A percentile compares a stretch with the other conserved stretches of the same genome.
Evolutionary conservation across 1,139 yeast species (phyloP).

Genomic region (Arxiozyma bovina): DNA sequence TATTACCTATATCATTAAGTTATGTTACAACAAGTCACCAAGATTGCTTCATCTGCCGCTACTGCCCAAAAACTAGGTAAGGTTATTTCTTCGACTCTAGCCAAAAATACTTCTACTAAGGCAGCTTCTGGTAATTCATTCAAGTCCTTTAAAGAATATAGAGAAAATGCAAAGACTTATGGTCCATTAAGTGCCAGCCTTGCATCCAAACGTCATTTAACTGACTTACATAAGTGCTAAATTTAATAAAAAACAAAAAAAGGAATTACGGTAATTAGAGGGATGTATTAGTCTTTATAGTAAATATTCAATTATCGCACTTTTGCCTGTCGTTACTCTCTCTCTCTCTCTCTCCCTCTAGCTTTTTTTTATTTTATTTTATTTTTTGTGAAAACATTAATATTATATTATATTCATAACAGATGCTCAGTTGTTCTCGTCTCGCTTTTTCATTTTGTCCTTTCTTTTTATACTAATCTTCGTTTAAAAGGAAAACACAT

Average conservation of each 20-base stretch:
- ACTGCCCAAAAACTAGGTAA: neutral
- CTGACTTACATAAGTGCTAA: constrained; percentile 8
- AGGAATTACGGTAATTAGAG: no score
- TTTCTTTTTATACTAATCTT: no score
- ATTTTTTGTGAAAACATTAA: neutral
- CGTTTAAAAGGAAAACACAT: neutral
- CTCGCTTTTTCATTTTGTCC: neutral
- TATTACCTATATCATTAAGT: neutral
- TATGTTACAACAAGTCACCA: constrained; percentile 2
- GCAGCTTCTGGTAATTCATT: constrained; percentile 22
- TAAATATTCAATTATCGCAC: neutral
- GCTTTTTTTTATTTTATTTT: neutral
- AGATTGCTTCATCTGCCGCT: neutral
- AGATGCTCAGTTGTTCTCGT: neutral
- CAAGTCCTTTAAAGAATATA: constrained; percentile 22
- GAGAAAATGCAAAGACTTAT: constrained; percentile 24
- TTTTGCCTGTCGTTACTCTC: no score
- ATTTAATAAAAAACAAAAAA: neutral
- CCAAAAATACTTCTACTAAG: constrained; percentile 4
- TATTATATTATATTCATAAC: neutral
- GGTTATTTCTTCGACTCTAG: neutral
- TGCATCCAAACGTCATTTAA: constrained; percentile 17
- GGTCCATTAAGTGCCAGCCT: constrained; percentile 25
- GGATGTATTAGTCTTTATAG: no score
- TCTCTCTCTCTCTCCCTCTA: no score